Evolutionary conservation across 257 asterid species (phyloP).

Genomic region (Linderniella brevidens): DNA sequence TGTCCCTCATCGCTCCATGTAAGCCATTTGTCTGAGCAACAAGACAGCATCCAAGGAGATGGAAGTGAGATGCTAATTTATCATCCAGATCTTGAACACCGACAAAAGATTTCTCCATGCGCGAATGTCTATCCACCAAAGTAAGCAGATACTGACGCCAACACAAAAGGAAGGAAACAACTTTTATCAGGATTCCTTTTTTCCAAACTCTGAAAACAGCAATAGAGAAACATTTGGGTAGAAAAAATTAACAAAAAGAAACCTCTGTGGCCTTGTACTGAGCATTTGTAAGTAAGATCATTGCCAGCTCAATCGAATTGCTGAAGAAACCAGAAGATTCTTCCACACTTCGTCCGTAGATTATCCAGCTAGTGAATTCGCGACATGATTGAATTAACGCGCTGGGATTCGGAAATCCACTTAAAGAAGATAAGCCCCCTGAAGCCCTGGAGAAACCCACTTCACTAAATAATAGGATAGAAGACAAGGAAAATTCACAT

Average conservation of each 20-base stretch:
- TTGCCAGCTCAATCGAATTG: constrained; percentile 67
- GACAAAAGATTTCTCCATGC: constrained; percentile 55
- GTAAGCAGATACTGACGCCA: constrained; percentile 52
- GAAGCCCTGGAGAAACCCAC: constrained; percentile 31
- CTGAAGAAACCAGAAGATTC: constrained; percentile 69
- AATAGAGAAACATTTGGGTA: neutral
- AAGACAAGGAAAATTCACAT: constrained; percentile 60
- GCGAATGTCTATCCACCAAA: constrained; percentile 60
- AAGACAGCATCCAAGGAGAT: constrained; percentile 90
- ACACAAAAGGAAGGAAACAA: constrained; percentile 8
- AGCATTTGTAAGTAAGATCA: constrained; percentile 56
- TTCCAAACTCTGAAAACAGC: constrained; percentile 10
- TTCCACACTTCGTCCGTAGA: constrained; percentile 63
- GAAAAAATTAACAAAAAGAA: constrained; percentile 16
- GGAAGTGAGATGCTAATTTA: constrained; percentile 43
- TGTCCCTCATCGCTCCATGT: constrained; percentile 39
- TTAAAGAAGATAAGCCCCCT: constrained; percentile 25
- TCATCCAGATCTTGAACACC: constrained; percentile 60
- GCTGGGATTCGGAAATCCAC: constrained; percentile 39
- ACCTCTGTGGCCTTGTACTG: constrained; percentile 84
- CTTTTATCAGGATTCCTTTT: neutral
- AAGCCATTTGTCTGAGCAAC: constrained; percentile 65
- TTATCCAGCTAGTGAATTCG: constrained; percentile 84
- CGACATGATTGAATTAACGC: constrained; percentile 40
- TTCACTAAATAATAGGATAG: constrained; percentile 43